Evolutionary conservation across 768 basidiomycete genomes (phyloP).

Genomic region (Suillus occidentalis): DNA sequence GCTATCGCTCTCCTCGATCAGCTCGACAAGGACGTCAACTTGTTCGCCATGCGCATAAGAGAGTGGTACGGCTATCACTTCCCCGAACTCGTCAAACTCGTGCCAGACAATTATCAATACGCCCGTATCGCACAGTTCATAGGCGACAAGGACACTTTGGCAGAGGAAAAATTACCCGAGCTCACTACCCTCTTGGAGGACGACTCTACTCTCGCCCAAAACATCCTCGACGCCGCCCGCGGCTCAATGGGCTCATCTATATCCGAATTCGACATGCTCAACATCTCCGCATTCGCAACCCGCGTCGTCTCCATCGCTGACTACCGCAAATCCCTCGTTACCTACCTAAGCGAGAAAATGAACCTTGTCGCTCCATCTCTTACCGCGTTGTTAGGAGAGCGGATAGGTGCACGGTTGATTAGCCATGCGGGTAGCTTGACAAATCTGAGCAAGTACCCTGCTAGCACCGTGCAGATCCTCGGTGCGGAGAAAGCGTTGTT

Average conservation of each 20-base stretch:
- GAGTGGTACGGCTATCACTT: constrained; percentile 99
- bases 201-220: constrained; percentile 83
- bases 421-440: constrained; percentile 96
- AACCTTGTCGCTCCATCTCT: constrained; percentile 93
- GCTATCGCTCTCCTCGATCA: constrained; percentile 98
- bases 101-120: constrained; percentile 93
- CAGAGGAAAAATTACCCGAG: constrained; percentile 78
- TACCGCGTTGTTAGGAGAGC: constrained; percentile 87
- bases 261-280: constrained; percentile 91
- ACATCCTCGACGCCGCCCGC: constrained; percentile 91
- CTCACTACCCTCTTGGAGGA: constrained; percentile 80
- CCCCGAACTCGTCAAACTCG: constrained; percentile 91
- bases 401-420: constrained; percentile 90
- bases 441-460: constrained; percentile 97
- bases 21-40: constrained; percentile 98
- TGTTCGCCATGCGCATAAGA: constrained; percentile 96
- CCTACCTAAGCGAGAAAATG: constrained; percentile 95
- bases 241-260: constrained; percentile 94
- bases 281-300: constrained; percentile 88
- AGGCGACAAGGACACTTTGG: constrained; percentile 81
- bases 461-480: constrained; percentile 96
- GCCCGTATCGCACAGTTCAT: constrained; percentile 84
- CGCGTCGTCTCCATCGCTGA: constrained; percentile 91
- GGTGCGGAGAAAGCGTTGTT: constrained; percentile 98
- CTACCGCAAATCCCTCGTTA: constrained; percentile 87